A percentile compares a stretch with the other conserved stretches of the same genome.
Conservation (phyloP, 108 stramenopile species). For the Pseudonitzschia multistriata region DNA sequence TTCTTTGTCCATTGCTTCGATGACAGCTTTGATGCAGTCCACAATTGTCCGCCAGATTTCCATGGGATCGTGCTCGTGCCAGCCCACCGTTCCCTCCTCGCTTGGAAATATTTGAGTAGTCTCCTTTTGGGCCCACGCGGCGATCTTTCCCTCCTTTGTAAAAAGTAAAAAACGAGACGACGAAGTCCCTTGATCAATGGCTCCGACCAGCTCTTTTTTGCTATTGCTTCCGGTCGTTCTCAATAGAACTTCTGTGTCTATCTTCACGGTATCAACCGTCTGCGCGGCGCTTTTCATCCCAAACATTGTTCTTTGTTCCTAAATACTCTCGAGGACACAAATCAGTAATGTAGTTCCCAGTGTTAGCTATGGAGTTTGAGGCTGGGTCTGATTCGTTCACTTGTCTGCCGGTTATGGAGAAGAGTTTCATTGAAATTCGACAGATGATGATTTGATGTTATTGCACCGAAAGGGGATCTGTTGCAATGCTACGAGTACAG, state of each 20-base stretch:
- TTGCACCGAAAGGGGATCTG: too few species aligned
- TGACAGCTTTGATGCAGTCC: slow-evolving; percentile 50
- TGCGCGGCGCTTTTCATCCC: neutral
- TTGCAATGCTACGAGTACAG: too few species aligned
- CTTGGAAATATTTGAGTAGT: slow-evolving; percentile 84
- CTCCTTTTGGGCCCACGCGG: slow-evolving; percentile 86
- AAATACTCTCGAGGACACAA: too few species aligned
- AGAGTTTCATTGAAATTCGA: too few species aligned
- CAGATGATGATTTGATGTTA: too few species aligned
- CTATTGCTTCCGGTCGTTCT: neutral
- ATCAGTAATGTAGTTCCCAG: too few species aligned
- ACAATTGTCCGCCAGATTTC: slow-evolving; percentile 76
- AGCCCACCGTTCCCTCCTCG: slow-evolving; percentile 56
- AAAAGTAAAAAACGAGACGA: slow-evolving; percentile 91
- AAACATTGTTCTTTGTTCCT: neutral
- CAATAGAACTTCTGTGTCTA: neutral
- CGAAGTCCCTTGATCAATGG: slow-evolving; percentile 98
- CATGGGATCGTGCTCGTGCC: slow-evolving; percentile 94
- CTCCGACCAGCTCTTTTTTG: slow-evolving; percentile 55
- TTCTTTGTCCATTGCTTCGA: slow-evolving; percentile 34
- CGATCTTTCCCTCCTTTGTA: slow-evolving; percentile 64
- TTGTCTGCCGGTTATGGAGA: too few species aligned
- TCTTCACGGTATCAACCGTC: slow-evolving; percentile 9
- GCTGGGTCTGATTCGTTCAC: too few species aligned
- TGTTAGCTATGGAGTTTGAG: too few species aligned